Evolutionary conservation across 345 rosid species (phyloP).

Genomic region (Aquilaria yunnanensis): DNA sequence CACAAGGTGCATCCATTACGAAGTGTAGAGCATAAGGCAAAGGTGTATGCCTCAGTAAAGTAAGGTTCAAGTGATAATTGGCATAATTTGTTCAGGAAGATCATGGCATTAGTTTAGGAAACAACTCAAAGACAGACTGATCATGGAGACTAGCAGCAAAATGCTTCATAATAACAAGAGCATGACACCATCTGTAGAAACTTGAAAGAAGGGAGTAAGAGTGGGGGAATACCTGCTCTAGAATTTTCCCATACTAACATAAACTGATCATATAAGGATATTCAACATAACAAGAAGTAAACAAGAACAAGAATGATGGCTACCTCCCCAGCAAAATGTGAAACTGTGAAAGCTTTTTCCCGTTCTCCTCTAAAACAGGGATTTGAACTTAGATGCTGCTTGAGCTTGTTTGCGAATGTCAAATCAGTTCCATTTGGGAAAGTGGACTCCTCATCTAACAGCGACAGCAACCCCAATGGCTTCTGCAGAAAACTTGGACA

Average conservation of each 20-base stretch:
- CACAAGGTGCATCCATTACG: too few relatives aligned
- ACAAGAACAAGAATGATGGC: slow-evolving; percentile 5
- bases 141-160: neutral
- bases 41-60: too few relatives aligned
- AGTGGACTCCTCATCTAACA: slow-evolving; percentile 94
- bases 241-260: slow-evolving; percentile 3
- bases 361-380: slow-evolving; percentile 79
- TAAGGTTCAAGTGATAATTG: too few relatives aligned
- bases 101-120: too few relatives aligned
- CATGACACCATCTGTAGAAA: too few relatives aligned
- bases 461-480: slow-evolving; percentile 84
- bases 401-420: slow-evolving; percentile 92
- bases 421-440: slow-evolving; percentile 95
- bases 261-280: neutral
- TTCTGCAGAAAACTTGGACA: slow-evolving; percentile 51
- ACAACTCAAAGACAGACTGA: too few relatives aligned
- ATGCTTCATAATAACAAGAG: neutral
- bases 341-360: slow-evolving; percentile 70
- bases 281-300: neutral
- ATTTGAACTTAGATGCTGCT: slow-evolving; percentile 74
- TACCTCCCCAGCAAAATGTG: slow-evolving; percentile 99
- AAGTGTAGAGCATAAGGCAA: too few relatives aligned
- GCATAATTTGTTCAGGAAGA: too few relatives aligned
- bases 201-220: too few relatives aligned
- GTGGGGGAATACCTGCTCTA: neutral